Evolutionary conservation across 352 stramenopile genomes (phyloP).

Genomic region (Phytophthora pseudosyringae): DNA sequence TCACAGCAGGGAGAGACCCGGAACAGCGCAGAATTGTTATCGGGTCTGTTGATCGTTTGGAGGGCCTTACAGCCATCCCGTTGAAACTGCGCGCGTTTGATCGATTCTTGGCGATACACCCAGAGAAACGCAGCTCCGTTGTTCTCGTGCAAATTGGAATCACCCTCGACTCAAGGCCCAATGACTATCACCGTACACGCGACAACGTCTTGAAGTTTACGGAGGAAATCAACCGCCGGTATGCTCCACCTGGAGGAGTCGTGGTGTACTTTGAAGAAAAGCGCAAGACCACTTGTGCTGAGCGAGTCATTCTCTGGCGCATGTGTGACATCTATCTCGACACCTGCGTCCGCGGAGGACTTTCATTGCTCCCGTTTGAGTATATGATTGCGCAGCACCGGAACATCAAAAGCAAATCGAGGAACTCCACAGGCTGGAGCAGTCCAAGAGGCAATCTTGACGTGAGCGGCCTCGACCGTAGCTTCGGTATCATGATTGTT

Average conservation of each 20-base stretch:
- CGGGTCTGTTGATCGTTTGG: constrained; percentile 93
- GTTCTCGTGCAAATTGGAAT: constrained; percentile 83
- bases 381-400: constrained; percentile 75
- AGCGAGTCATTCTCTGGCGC: constrained; percentile 74
- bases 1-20: constrained; percentile 29
- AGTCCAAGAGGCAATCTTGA: constrained; percentile 29
- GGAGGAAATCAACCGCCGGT: constrained; percentile 92
- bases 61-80: constrained; percentile 96
- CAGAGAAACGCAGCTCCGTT: constrained; percentile 69
- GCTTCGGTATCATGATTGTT: constrained; percentile 91
- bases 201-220: constrained; percentile 93
- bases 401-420: constrained; percentile 50
- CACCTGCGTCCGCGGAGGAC: constrained; percentile 65
- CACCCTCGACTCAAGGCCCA: constrained; percentile 73
- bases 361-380: constrained; percentile 81
- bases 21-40: constrained; percentile 68
- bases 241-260: constrained; percentile 52
- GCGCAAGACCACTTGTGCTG: constrained; percentile 63
- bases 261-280: constrained; percentile 84
- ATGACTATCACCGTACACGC: constrained; percentile 94
- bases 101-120: constrained; percentile 92
- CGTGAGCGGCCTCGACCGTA: constrained; percentile 35
- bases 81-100: constrained; percentile 98
- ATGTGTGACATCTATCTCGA: constrained; percentile 78
- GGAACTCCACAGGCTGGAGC: constrained; percentile 30